Percentiles rank a stretch among this genome's conserved stretches.
These are phyloP conservation scores for Albizia julibrissin DNA, from an alignment of 306 rosid genomes.

Conservation along the genomic window DNA sequence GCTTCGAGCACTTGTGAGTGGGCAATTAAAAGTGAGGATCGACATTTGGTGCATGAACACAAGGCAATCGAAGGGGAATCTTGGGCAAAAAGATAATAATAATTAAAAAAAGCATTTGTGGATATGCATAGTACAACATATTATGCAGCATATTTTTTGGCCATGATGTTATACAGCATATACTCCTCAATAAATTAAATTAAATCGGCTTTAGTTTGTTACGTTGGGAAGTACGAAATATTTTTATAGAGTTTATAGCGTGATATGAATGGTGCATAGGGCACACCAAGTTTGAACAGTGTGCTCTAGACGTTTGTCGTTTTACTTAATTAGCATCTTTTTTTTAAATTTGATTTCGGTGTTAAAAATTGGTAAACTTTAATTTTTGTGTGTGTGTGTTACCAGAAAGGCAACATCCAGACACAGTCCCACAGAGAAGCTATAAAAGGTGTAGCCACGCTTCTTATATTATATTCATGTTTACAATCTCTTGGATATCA, in stretches of 20 bases:
- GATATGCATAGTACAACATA: background rate
- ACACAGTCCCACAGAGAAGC: background rate
- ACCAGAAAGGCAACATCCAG: background rate
- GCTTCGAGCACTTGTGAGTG: background rate
- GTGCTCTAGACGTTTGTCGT: background rate
- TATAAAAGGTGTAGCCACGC: background rate
- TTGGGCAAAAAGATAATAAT: background rate
- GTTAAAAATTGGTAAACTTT: background rate
- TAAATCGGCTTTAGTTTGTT: background rate
- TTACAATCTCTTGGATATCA: background rate
- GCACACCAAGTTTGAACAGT: conserved; percentile 1
- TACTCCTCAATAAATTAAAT: no score
- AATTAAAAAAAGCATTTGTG: background rate
- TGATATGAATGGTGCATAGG: background rate
- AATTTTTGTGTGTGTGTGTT: background rate
- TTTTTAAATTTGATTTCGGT: background rate
- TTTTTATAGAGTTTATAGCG: background rate
- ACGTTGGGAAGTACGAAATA: background rate
- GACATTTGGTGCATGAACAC: background rate
- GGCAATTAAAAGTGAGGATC: background rate
- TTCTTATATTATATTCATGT: background rate
- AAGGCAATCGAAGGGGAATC: background rate
- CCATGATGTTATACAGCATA: background rate
- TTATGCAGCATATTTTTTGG: background rate
- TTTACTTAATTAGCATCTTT: background rate